Base-by-base conservation (phyloP, 2,329 filamentous ascomycete species). In the Didymella lethalis region DNA sequence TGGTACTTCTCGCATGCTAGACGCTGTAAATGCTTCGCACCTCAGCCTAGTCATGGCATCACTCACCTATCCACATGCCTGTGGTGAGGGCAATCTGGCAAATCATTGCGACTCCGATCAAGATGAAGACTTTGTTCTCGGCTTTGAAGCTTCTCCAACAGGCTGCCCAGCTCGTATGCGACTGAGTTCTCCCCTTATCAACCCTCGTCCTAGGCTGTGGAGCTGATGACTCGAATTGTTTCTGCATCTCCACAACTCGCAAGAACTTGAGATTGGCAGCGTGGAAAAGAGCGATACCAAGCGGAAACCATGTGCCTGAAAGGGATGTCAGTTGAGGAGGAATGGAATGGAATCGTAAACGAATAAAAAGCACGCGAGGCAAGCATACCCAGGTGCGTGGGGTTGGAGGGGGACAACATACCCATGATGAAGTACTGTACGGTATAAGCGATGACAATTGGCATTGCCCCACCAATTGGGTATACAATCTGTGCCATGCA, bases 221-320 rank as follows among this genome's bases (percentile, higher is more conserved):
- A 36, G 36, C 14, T 29, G 45, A 41, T 20, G 48, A 36, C 28
- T 55, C 55, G 44, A 61, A 64, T 38, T 52, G 57, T 34, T 52
- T 61, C 52, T 68, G 65, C 25, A 59, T 36, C 54, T 64, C 54
- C 4, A 64, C 65, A 25, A 68, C 62, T 11, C 46, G 36, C 7
- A 66, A 49, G 26, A 68, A 64, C n/a, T 54, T 61, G 11, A 62
- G 28, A 36, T 66, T 68, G 10, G 64, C 48, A 0, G 64, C 62
- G 28, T 66, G 64, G 32, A 66, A 68, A 4, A 66, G 46, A 10
- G 62, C 64, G n/a, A 68, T 65, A 26, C 65, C 65, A 11, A 68
- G 51, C 16, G 65, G 65, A 25, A 64, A 62, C 62, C 62, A 65
- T 6, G 46, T 61, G 3, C 65, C 36, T 40, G 18, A 8, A 7